These are phyloP conservation scores for Hysterium pulicare DNA, from an alignment of 2,329 filamentous ascomycete genomes.

Conservation along the genomic window DNA sequence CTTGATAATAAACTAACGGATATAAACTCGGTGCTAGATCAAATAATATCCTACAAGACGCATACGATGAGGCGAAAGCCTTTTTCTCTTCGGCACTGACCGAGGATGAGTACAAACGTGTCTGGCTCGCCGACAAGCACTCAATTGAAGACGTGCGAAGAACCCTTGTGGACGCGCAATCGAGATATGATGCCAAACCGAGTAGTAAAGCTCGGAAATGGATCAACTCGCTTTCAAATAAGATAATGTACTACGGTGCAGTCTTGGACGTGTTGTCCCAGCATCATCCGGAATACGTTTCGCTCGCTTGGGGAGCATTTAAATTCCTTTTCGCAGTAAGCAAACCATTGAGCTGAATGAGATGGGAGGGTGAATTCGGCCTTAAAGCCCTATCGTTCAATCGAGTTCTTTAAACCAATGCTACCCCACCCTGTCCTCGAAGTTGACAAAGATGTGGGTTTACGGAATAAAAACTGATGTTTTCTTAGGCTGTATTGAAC, in stretches of 20 bases:
- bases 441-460: too few species aligned
- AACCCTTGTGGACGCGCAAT: background rate
- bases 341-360: background rate
- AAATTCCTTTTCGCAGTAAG: conserved; percentile 23
- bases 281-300: conserved; percentile 29
- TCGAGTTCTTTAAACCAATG: too few species aligned
- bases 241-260: conserved; percentile 14
- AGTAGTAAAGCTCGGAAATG: conserved; percentile 3
- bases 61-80: conserved; percentile 2
- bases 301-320: conserved; percentile 28
- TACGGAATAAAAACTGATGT: too few species aligned
- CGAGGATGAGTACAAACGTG: background rate
- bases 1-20: too few species aligned
- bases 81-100: background rate
- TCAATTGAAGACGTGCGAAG: background rate
- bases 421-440: too few species aligned
- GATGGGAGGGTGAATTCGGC: too few species aligned
- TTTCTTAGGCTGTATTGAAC: too few species aligned
- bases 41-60: conserved; percentile 1
- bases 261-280: conserved; percentile 24
- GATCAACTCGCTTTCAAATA: conserved; percentile 2
- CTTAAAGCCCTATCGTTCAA: too few species aligned
- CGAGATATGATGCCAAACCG: background rate
- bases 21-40: too few species aligned
- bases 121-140: background rate